Conservation (phyloP, 2,329 filamentous ascomycete species). For the Fusarium newnesense region DNA sequence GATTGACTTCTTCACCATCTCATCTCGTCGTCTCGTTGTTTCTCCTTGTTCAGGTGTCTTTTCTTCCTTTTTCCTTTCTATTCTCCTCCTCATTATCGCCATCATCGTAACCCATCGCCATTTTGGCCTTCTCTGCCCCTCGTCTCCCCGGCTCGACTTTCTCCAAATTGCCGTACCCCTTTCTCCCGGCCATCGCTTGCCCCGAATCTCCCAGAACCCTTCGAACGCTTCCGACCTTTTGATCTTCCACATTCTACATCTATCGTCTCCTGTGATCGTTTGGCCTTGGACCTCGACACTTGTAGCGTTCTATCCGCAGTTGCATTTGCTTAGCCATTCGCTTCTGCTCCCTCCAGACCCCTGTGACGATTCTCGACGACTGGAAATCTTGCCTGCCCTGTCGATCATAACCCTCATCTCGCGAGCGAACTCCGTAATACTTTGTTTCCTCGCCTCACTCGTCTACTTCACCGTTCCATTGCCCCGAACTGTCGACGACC, state of each 20-base stretch:
- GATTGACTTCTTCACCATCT: constrained; percentile 40
- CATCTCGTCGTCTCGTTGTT: constrained; percentile 41
- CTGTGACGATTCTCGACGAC: constrained; percentile 41
- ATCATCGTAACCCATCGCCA: constrained; percentile 44
- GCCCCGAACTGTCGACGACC: constrained; percentile 34
- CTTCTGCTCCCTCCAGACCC: constrained; percentile 41
- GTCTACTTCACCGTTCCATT: constrained; percentile 33
- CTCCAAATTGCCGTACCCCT: constrained; percentile 46
- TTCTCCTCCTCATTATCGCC: constrained; percentile 41
- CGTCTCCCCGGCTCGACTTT: constrained; percentile 37
- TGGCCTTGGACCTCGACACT: constrained; percentile 45
- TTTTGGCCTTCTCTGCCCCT: constrained; percentile 40
- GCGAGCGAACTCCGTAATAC: constrained; percentile 45
- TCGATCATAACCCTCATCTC: constrained; percentile 31
- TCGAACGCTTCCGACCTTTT: constrained; percentile 34
- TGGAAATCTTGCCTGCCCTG: constrained; percentile 38
- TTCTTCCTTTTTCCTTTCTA: constrained; percentile 35
- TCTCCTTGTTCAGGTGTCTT: constrained; percentile 45
- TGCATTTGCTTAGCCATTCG: constrained; percentile 42
- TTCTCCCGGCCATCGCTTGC: constrained; percentile 44
- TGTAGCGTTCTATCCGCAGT: constrained; percentile 40
- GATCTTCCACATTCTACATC: constrained; percentile 27
- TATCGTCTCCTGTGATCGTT: constrained; percentile 43
- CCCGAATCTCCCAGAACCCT: constrained; percentile 35
- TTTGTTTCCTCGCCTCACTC: constrained; percentile 28